Evolutionary conservation across 2,329 filamentous ascomycete genomes (phyloP), one percentile per base, ranked within the genome.

Genomic region (Colletotrichum noveboracense): DNA sequence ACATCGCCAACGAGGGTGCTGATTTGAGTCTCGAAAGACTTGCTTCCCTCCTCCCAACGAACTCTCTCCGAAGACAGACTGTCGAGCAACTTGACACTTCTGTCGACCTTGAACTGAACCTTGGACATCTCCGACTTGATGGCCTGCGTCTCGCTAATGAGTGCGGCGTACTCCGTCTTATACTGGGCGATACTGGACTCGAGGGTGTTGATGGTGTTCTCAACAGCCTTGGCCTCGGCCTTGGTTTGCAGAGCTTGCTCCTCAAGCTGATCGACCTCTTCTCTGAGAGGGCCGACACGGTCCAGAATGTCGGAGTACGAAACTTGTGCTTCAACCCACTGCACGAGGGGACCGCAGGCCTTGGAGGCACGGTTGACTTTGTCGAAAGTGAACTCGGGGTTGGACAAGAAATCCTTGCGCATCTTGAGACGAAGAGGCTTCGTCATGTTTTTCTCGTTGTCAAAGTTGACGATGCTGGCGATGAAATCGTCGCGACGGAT

Each of bases 231-330:
- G 9, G 97, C 97, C 83, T 98, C 94, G 0, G 96, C 96, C 86
- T 97, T 98, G 21, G 97, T 99, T 85, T 97, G 92, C 65, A 98
- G 88, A 36, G 96, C 95, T 83, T 96, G 92, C 75, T 97, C 94
- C 85, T 98, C 96, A 21, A 99, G 91, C 81, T 94, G 89, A 28
- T 91, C 91, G 61, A 99, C 96, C 85, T 99, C 97, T 66, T 96
- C 94, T 82, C 96, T 94, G 71, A 99, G 88, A 28, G 97, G 97
- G 3, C 96, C 97, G 75, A 99, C 96, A 48, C 95, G 93, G 82
- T 98, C 96, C 77, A 99, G 88, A 80, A 99, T 99, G 79, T 97
- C 96, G n/a, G 96, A 98, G 85, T 98, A 99, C 81, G 95, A 96
- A 82, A 99, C 97, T 86, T 99, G 97, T 24, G 97, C 97, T 83